Evolutionary conservation across 2,329 filamentous ascomycete species (phyloP), one percentile per base, ranked within the genome.

Genomic region (Beauveria sp.): DNA sequence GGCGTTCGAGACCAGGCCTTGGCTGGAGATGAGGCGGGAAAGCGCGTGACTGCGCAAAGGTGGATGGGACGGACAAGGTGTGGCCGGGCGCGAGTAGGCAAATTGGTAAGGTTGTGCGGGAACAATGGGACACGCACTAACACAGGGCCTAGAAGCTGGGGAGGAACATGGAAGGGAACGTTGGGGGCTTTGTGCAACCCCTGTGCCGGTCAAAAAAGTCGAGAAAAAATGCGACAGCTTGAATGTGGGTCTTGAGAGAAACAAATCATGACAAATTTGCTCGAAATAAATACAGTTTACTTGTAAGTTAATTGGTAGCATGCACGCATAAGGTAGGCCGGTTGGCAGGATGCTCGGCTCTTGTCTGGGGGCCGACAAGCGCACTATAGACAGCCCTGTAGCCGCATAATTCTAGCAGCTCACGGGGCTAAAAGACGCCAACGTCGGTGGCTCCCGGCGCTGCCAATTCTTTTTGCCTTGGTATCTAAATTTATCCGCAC

Each of bases 21-120:
- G 50, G 68, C 66, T 46, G 59, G 68, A 68, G 65, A 64, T 63
- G 63, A 64, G 70, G 68, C 71, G 71, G 69, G 69, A 72, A 73
- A 72, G 71, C 71, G 71, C 71, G 71, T 73, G 71, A 73, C 71
- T 68, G 63, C 66, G 65, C 63, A 22, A 22, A 22, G 43, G 43
- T 22, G 43, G 43, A 22, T 20, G 34, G 43, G 46, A 26, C 6
- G 60, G 47, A 30, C 6, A 24, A 22, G 26, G 10, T 8, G 26
- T 37, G 34, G 34, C 12, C 34, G 14, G 34, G 34, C 34, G 34
- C 34, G 34, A 37, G 34, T 16, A 14, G 34, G 34, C 34, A 16
- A 28, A 5, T 37, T 37, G 34, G 3, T 37, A 37, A 37, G 34
- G 34, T 16, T 37, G 34, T 37, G 34, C 34, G 34, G 12, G 34